Evolutionary conservation across 78 protist genomes (phyloP).

Genomic region (Emiliania huxleyi): DNA sequence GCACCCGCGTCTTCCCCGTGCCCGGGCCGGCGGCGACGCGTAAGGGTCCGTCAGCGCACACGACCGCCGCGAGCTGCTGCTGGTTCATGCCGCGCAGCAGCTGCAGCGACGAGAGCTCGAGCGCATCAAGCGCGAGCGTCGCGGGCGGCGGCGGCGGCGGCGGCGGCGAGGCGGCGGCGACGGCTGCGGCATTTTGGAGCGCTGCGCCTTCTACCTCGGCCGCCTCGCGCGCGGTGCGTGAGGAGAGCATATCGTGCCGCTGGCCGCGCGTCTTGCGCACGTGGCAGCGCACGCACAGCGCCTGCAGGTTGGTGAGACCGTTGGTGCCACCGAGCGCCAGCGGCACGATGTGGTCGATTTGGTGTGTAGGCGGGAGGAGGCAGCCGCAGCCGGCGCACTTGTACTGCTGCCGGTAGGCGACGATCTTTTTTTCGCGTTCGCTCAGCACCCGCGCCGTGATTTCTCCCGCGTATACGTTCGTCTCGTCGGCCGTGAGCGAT

Average conservation of each 20-base stretch:
- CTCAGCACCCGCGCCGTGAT: neutral
- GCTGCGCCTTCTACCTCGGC: too few species aligned
- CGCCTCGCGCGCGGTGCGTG: too few species aligned
- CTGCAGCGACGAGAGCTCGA: neutral
- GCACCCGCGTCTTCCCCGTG: slow-evolving; percentile 16
- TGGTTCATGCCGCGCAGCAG: neutral
- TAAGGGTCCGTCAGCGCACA: neutral
- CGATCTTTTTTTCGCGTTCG: neutral
- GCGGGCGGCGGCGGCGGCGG: too few species aligned
- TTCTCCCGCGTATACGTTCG: too few species aligned
- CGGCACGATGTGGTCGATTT: neutral
- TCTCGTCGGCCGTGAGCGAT: too few species aligned
- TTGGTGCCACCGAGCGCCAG: neutral
- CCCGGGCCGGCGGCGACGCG: neutral
- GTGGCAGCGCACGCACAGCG: neutral
- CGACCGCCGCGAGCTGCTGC: neutral
- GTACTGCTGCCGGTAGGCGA: neutral
- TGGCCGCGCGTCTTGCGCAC: neutral
- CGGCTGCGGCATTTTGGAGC: too few species aligned
- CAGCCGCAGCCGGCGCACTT: neutral
- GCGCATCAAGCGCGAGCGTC: too few species aligned
- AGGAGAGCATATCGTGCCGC: neutral
- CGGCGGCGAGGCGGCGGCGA: too few species aligned
- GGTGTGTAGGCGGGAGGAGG: neutral
- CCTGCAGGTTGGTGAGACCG: neutral